These are phyloP conservation scores for Penicillium cinerascens DNA, from an alignment of 495 filamentous ascomycete species.

Conservation along the genomic window DNA sequence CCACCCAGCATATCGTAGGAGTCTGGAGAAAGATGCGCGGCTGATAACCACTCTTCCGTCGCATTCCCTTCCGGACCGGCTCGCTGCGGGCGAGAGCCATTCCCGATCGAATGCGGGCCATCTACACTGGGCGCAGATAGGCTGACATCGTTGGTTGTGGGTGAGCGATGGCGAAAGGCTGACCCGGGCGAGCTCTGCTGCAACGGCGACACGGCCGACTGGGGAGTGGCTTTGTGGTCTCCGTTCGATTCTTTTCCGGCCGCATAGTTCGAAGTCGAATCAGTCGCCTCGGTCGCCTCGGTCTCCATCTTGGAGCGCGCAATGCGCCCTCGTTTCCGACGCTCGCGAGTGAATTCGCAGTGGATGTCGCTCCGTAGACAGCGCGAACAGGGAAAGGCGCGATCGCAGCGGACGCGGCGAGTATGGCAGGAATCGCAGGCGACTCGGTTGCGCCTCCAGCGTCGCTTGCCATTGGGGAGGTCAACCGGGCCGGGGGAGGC, in stretches of 20 bases:
- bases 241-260: conserved; percentile 9
- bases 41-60: conserved; percentile 42
- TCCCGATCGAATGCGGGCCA: conserved; percentile 25
- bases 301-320: conserved; percentile 30
- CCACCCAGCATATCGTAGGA: conserved; percentile 35
- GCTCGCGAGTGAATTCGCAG: conserved; percentile 46
- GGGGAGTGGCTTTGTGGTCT: conserved; percentile 8
- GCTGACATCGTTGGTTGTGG: conserved; percentile 32
- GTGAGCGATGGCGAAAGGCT: conserved; percentile 29
- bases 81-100: conserved; percentile 16
- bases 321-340: conserved; percentile 45
- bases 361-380: conserved; percentile 42
- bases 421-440: conserved; percentile 47
- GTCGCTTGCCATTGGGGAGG: conserved; percentile 36
- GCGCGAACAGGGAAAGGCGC: conserved; percentile 45
- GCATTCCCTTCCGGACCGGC: conserved; percentile 18
- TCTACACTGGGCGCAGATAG: conserved; percentile 34
- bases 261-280: conserved; percentile 1
- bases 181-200: conserved; percentile 30
- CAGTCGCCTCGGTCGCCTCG: neutral
- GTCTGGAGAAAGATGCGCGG: conserved; percentile 37
- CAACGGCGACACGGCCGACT: conserved; percentile 18
- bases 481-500: conserved; percentile 25
- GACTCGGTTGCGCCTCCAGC: conserved; percentile 46
- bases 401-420: conserved; percentile 48